Conservation (phyloP, 164 flowering plant species). For the Vitis rotundifolia region DNA sequence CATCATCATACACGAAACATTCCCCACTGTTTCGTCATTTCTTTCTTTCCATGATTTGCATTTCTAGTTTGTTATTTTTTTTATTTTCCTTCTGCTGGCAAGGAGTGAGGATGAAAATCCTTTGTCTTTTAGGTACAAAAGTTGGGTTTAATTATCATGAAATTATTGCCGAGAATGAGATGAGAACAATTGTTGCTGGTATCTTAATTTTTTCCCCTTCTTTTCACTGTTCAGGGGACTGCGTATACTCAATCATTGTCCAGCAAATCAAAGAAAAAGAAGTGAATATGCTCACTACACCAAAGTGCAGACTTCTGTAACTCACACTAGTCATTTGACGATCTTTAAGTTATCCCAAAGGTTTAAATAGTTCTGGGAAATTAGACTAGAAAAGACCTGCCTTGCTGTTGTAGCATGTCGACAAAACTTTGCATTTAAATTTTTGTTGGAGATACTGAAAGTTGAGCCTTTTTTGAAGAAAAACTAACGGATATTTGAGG, state of each 20-base stretch:
- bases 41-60: not conserved
- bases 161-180: too few relatives aligned
- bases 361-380: slow-evolving; percentile 10
- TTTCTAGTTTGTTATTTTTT: not conserved
- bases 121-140: too few relatives aligned
- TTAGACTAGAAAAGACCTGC: slow-evolving; percentile 19
- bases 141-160: too few relatives aligned
- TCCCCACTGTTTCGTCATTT: not conserved
- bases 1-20: not conserved
- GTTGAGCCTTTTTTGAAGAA: slow-evolving; percentile 18
- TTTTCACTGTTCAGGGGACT: slow-evolving; percentile 60
- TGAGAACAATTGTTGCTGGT: not conserved
- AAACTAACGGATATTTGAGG: slow-evolving; percentile 17
- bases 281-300: slow-evolving; percentile 29
- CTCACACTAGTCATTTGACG: slow-evolving; percentile 16
- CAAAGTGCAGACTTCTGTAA: slow-evolving; percentile 26
- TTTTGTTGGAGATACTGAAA: slow-evolving; percentile 14
- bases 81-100: not conserved
- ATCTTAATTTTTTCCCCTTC: not conserved
- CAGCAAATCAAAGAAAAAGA: slow-evolving; percentile 81
- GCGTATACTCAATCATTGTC: slow-evolving; percentile 66
- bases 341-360: slow-evolving; percentile 7
- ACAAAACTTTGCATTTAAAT: slow-evolving; percentile 16
- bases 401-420: slow-evolving; percentile 40
- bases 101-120: not conserved